A percentile compares a stretch with the other conserved stretches of the same genome.
Conservation (phyloP, 208 protist species). For the Leishmania gerbilli region DNA sequence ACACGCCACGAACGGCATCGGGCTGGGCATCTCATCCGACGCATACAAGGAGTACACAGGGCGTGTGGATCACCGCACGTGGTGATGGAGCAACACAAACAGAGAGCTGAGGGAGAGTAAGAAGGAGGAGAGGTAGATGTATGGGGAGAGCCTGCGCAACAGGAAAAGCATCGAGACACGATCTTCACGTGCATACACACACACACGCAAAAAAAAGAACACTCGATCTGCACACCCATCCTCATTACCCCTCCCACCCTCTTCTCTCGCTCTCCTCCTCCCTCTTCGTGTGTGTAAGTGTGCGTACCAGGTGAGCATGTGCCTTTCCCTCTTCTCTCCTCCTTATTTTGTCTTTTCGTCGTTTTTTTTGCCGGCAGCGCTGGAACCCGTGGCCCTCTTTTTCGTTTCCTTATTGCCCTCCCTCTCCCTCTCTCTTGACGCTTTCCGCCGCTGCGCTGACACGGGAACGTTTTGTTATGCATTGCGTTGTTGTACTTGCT, state of each 20-base stretch:
- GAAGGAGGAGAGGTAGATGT: background rate
- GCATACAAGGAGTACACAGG: constrained; percentile 68
- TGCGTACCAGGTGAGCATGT: background rate
- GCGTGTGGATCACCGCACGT: constrained; percentile 37
- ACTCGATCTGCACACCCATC: background rate
- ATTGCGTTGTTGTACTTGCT: background rate
- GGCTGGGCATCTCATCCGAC: constrained; percentile 72
- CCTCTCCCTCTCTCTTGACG: no score
- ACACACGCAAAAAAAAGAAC: background rate
- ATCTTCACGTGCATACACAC: background rate
- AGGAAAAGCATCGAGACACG: background rate
- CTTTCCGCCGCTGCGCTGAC: no score
- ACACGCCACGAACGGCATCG: constrained; percentile 70
- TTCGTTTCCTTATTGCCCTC: background rate
- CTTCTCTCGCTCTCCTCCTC: background rate
- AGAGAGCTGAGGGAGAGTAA: background rate
- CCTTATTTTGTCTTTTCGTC: background rate
- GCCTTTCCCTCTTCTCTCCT: background rate
- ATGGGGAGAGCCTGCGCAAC: background rate
- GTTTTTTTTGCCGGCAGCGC: background rate
- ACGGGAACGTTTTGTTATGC: background rate
- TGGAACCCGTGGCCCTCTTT: background rate
- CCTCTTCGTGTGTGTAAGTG: no score
- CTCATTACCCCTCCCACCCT: background rate
- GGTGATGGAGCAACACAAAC: constrained; percentile 11